Evolutionary conservation across 2,329 filamentous ascomycete genomes (phyloP), one percentile per base, ranked within the genome.

Genomic region (Rutstroemia sydowiana): DNA sequence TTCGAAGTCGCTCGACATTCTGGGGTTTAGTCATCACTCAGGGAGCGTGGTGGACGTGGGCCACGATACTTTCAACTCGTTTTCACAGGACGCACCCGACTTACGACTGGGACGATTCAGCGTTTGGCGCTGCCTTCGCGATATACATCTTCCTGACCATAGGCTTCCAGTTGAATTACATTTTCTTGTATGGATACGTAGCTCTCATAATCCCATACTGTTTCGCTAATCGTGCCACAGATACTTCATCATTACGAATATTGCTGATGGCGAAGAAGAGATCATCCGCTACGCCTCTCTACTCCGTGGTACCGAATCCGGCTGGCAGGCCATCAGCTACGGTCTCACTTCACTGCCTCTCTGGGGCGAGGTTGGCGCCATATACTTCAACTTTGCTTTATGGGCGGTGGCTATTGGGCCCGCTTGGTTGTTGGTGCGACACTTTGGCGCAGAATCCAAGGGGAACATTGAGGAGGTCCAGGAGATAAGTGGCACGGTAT

Each of bases 21-120:
- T 21, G 62, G 5, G 39, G 54, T 3, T 63, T 65, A 21, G 34
- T 71, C 13, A 56, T 47, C 0, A 60, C 85, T 0, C 83, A 87
- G 59, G 84, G 84, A 0, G 82, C 72, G 0, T 87, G 82, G 77
- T 89, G 85, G 85, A 71, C 80, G 3, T 89, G 85, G 85, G 78
- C 77, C 0, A 85, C 84, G 0, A 68, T 88, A 2, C 66, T 85
- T 2, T 81, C 81, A 0, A 82, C 82, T 0, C 71, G 77, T 28
- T 88, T 81, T 64, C 72, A 72, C 14, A 66, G 32, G 5, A n/a
- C 69, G 10, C 77, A 75, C 0, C 69, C 72, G 16, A 31, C 46
- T 16, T 84, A 84, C 0, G 77, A 74, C 0, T 84, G 79, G 58
- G 86, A 89, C 65, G 89, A 85, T 86, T 61, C 64, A 0, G 75